These are phyloP conservation scores for Sporothrix mexicana DNA, from an alignment of 2,329 filamentous ascomycete genomes.

Conservation along the genomic window DNA sequence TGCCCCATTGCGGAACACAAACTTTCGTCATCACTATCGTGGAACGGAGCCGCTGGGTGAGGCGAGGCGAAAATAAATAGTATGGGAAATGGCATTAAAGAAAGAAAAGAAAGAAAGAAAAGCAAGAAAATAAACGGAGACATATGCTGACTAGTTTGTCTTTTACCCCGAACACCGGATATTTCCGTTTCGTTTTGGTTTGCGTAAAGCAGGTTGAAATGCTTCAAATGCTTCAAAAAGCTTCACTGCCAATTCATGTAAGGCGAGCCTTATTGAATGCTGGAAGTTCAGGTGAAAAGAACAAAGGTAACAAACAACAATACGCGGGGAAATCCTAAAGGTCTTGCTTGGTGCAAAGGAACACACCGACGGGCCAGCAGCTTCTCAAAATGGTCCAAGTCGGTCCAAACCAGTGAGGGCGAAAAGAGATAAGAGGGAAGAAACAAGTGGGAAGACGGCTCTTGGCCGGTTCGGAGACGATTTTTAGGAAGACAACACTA, in stretches of 20 bases:
- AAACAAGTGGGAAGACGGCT: neutral
- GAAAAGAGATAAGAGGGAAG: neutral
- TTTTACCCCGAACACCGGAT: neutral
- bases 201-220: neutral
- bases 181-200: neutral
- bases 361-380: neutral
- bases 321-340: neutral
- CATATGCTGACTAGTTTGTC: neutral
- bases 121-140: neutral
- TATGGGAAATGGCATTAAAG: neutral
- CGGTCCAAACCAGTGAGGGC: neutral
- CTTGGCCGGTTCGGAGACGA: neutral
- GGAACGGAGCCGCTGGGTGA: slow-evolving; percentile 8
- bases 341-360: neutral
- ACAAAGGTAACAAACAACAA: neutral
- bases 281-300: neutral
- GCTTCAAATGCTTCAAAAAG: neutral
- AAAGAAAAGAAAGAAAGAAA: neutral
- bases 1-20: neutral
- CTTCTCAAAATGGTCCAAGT: neutral
- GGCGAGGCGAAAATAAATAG: neutral
- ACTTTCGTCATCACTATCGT: neutral
- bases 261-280: neutral
- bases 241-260: neutral
- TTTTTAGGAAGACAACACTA: neutral